phyloP scores from a whole-genome alignment of 1,284 basidiomycete genomes.

The Leccinum brunneo-olivaceum region DNA sequence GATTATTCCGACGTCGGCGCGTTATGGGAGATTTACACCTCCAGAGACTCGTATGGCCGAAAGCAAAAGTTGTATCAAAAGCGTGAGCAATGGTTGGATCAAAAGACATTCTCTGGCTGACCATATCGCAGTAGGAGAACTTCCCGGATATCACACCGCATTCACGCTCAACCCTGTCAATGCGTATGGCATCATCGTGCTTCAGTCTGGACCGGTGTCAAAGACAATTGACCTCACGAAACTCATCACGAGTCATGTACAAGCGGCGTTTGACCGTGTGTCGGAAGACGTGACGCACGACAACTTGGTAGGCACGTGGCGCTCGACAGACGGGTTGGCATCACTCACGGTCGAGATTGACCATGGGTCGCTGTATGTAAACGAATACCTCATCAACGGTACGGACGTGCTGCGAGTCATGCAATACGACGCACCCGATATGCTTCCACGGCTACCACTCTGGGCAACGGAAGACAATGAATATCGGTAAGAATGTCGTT shows the following conservation, averaged over 20 bases:
- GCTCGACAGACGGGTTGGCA: conserved; percentile 11
- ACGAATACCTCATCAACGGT: conserved; percentile 15
- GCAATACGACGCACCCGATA: conserved; percentile 4
- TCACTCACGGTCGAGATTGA: conserved; percentile 17
- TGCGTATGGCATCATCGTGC: conserved; percentile 41
- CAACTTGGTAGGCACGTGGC: conserved; percentile 17
- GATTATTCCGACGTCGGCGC: conserved; percentile 39
- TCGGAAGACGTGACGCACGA: conserved; percentile 21
- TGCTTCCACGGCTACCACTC: conserved; percentile 12
- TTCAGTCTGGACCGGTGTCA: conserved; percentile 37
- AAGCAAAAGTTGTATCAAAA: conserved; percentile 35
- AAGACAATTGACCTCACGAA: conserved; percentile 34
- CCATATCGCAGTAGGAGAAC: conserved; percentile 34
- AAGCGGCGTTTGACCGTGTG: conserved; percentile 35
- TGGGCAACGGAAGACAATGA: conserved; percentile 16
- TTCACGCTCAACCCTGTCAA: conserved; percentile 41
- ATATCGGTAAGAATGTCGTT: conserved; percentile 12
- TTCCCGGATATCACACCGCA: conserved; percentile 39
- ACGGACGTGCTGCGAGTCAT: conserved; percentile 20
- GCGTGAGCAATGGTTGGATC: conserved; percentile 10
- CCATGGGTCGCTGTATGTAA: conserved; percentile 21
- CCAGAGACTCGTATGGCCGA: conserved; percentile 29
- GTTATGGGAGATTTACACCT: conserved; percentile 44
- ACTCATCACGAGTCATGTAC: conserved; percentile 34
- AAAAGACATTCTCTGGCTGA: neutral